These are phyloP conservation scores for Tubosaeta brunneosetosa DNA, from an alignment of 768 basidiomycete genomes.

Conservation along the genomic window DNA sequence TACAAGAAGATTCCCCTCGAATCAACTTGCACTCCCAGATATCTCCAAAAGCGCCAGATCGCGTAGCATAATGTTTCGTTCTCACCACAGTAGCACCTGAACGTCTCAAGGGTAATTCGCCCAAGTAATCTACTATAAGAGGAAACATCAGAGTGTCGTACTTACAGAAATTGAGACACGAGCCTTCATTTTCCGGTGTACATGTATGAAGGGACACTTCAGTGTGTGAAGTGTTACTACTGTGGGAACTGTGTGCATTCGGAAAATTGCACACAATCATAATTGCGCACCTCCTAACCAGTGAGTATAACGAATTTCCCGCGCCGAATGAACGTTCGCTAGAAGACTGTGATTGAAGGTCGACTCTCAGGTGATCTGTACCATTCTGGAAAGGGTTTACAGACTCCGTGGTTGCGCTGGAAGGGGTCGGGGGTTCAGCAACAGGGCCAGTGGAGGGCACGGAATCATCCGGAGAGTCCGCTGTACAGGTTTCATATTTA, in stretches of 20 bases:
- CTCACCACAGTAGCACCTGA: constrained; percentile 3
- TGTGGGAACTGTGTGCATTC: constrained; percentile 4
- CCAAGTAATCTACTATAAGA: constrained; percentile 7
- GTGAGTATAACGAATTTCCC: constrained; percentile 2
- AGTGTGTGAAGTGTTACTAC: constrained; percentile 12
- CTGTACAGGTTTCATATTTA: constrained; percentile 3
- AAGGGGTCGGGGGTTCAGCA: constrained; percentile 14
- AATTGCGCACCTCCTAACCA: constrained; percentile 8
- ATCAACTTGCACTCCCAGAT: constrained; percentile 22
- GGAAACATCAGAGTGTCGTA: not conserved
- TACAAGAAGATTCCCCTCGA: not conserved
- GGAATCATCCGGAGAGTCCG: constrained; percentile 8
- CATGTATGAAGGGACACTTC: constrained; percentile 2
- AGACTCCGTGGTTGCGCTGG: not conserved
- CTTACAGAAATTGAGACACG: not conserved
- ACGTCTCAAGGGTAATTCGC: constrained; percentile 6
- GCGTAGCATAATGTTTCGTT: constrained; percentile 1
- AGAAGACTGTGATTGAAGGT: not conserved
- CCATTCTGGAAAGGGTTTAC: not conserved
- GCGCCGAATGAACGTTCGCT: constrained; percentile 1
- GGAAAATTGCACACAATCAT: not conserved
- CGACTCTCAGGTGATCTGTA: not conserved
- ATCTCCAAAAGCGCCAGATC: constrained; percentile 16
- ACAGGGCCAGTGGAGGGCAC: constrained; percentile 1
- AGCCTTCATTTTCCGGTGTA: constrained; percentile 9